Conservation (phyloP, 441 rosid genomes). For the Erodium texanum region DNA sequence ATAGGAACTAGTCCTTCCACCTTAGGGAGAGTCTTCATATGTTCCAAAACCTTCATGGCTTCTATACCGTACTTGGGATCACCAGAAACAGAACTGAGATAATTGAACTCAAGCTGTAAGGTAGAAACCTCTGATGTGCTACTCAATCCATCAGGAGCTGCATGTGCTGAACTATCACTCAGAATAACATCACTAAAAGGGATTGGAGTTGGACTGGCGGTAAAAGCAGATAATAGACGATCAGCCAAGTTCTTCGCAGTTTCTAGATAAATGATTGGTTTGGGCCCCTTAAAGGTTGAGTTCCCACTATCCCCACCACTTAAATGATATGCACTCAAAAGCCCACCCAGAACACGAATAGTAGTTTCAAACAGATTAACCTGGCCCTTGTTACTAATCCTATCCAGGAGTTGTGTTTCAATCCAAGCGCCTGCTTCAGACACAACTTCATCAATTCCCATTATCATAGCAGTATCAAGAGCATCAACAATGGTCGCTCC, state of each 20-base stretch:
- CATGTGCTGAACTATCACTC: conserved; percentile 68
- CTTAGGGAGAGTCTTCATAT: conserved; percentile 75
- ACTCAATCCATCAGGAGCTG: conserved; percentile 82
- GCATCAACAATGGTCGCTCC: conserved; percentile 94
- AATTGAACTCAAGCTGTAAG: conserved; percentile 92
- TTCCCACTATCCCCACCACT: conserved; percentile 67
- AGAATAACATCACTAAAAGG: conserved; percentile 85
- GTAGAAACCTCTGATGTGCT: conserved; percentile 91
- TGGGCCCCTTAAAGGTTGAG: conserved; percentile 44
- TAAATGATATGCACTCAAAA: conserved; percentile 90
- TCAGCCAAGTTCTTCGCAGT: conserved; percentile 78
- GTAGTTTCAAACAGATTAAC: conserved; percentile 96
- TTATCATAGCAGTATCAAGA: conserved; percentile 95
- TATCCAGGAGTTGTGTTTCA: conserved; percentile 63
- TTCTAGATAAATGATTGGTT: conserved; percentile 60
- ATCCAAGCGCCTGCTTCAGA: conserved; percentile 87
- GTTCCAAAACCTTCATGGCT: conserved; percentile 94
- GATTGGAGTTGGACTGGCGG: conserved; percentile 75
- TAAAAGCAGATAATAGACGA: conserved; percentile 75
- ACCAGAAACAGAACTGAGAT: conserved; percentile 79
- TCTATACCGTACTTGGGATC: conserved; percentile 72
- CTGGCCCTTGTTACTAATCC: conserved; percentile 79
- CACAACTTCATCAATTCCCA: conserved; percentile 71
- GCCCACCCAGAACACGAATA: conserved; percentile 91
- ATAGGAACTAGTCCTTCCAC: conserved; percentile 91